Base-by-base conservation (phyloP, 2,329 filamentous ascomycete species). In the Anisogramma anomala region DNA sequence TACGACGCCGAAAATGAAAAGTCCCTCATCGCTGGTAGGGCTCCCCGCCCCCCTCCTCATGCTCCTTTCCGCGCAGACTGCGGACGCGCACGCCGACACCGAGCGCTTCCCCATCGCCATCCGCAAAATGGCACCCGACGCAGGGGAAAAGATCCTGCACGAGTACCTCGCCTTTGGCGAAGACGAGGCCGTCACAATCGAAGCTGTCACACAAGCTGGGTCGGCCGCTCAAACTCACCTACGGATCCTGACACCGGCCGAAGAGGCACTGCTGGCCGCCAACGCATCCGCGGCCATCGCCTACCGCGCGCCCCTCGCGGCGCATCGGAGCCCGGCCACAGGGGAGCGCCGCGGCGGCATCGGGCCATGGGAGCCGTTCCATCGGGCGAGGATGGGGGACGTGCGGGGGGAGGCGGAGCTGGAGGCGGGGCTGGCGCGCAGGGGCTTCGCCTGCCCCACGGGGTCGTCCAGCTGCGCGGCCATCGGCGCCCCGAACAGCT, bases 121-220 rank as follows among this genome's bases (percentile, higher is more conserved):
- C 41, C 74, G 73, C 55, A 87, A 87, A 55, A 84, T 88, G 74
- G 68, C 75, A 34, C 67, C 68, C 4, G 78, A 86, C 54, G 72
- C 76, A 36, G 74, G 74, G 45, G 80, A 84, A 55, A 91, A 85
- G 68, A 80, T 89, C 55, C 74, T 79, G 50, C 64, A 79, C 42
- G 71, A 83, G 33, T 81, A 85, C 57, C 79, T 68, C 49, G 68
- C 65, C 48, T 75, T 74, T 50, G 50, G 6, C 22, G 9, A 54
- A 6, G 41, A 55, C 11, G 54, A 56, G 27, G 56, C 58, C 18
- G 46, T 49, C 4, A 47, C 53, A 7, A n/a, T 33, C 17, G 27
- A 37, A 19, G 33, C 36, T 23, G 42, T 19, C 25, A 47, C 40
- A 33, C 33, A 13, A n/a, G 41, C 40, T 13, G 33, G 34, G 48